Evolutionary conservation across 441 rosid species (phyloP).

Genomic region (Erysimum cheiri): DNA sequence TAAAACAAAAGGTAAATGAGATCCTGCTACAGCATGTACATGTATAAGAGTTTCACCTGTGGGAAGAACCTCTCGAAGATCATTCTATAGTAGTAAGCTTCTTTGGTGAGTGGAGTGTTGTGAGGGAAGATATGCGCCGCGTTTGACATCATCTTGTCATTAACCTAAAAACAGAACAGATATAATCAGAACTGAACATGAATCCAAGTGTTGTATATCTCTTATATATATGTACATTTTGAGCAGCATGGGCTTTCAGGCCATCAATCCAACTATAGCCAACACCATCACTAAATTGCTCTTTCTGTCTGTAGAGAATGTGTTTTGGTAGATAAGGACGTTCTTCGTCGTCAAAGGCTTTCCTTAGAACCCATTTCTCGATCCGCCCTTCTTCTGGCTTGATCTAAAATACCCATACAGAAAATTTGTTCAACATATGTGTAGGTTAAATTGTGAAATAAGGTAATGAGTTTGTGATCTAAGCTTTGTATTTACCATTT

Average conservation of each 20-base stretch:
- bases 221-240: slow-evolving; percentile 50
- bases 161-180: slow-evolving; percentile 55
- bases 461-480: not conserved
- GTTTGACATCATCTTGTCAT: slow-evolving; percentile 78
- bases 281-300: slow-evolving; percentile 93
- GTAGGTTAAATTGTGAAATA: not conserved
- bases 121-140: slow-evolving; percentile 74
- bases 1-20: not conserved
- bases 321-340: slow-evolving; percentile 87
- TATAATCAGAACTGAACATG: not conserved
- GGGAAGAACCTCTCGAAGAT: slow-evolving; percentile 90
- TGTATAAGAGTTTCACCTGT: slow-evolving; percentile 52
- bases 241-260: slow-evolving; percentile 76
- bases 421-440: not conserved
- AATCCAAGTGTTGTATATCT: not conserved
- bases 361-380: slow-evolving; percentile 85
- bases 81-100: slow-evolving; percentile 88
- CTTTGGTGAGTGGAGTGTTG: slow-evolving; percentile 81
- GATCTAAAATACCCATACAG: slow-evolving; percentile 45
- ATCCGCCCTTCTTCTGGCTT: slow-evolving; percentile 67
- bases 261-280: slow-evolving; percentile 98
- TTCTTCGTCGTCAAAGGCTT: slow-evolving; percentile 84
- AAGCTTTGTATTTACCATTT: slow-evolving; percentile 59
- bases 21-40: not conserved
- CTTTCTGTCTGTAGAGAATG: slow-evolving; percentile 88